phyloP scores from a whole-genome alignment of 1,139 yeast genomes.

The Debaryomyces nepalensis region DNA sequence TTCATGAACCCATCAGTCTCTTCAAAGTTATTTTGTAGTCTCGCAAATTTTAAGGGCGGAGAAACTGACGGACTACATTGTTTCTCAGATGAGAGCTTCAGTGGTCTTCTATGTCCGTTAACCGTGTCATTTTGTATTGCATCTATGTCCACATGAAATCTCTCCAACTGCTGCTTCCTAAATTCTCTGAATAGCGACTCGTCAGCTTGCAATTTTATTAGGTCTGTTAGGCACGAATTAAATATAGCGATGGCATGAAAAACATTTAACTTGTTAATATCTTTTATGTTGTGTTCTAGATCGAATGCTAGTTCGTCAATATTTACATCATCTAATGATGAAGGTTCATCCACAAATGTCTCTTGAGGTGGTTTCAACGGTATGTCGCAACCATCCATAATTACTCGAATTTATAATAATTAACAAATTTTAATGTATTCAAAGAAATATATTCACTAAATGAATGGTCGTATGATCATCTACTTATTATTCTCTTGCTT shows the following conservation, averaged over 20 bases:
- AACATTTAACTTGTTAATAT: constrained; percentile 40
- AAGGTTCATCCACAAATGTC: constrained; percentile 51
- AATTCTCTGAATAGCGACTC: constrained; percentile 31
- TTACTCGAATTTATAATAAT: neutral
- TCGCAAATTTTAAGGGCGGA: constrained; percentile 28
- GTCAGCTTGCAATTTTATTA: constrained; percentile 36
- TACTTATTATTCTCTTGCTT: neutral
- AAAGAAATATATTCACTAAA: too few relatives aligned
- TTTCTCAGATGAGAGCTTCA: constrained; percentile 9
- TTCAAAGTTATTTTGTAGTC: constrained; percentile 16
- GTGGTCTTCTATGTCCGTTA: neutral
- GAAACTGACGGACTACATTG: constrained; percentile 24
- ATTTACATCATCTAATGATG: constrained; percentile 37
- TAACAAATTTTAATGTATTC: neutral
- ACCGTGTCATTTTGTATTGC: constrained; percentile 3
- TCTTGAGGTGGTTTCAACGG: constrained; percentile 46
- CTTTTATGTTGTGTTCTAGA: constrained; percentile 33
- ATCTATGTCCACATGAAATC: constrained; percentile 27
- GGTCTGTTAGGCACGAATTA: constrained; percentile 35
- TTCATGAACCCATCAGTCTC: constrained; percentile 13
- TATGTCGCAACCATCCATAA: constrained; percentile 30
- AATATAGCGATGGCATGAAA: constrained; percentile 44
- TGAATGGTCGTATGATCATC: neutral
- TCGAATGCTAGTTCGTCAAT: constrained; percentile 44
- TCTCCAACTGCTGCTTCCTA: constrained; percentile 32